phyloP scores from a whole-genome alignment of 495 filamentous ascomycete genomes.

The Tuber calosporum region DNA sequence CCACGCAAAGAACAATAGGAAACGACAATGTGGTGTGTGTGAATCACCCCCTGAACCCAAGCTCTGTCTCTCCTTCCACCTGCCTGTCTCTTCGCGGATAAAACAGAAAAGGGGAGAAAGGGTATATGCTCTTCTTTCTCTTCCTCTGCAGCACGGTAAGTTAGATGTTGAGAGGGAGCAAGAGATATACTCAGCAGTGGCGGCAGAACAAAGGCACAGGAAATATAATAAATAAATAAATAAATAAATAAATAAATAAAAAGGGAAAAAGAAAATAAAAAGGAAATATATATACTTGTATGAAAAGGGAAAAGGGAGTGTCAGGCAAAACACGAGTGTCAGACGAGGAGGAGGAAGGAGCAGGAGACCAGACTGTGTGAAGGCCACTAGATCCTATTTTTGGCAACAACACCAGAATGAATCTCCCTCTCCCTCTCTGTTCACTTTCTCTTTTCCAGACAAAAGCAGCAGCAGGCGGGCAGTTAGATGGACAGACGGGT shows the following conservation, averaged over 20 bases:
- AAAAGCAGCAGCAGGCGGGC: background rate
- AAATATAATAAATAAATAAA: slow-evolving; percentile 4
- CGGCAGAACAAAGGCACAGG: background rate
- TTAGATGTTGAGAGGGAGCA: background rate
- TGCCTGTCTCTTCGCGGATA: background rate
- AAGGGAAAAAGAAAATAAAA: background rate
- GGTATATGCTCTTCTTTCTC: background rate
- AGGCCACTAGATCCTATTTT: background rate
- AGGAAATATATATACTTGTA: background rate
- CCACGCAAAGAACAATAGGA: background rate
- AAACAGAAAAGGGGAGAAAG: background rate
- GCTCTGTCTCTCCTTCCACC: background rate
- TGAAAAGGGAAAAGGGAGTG: slow-evolving; percentile 1
- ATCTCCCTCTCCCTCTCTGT: background rate
- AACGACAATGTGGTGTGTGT: background rate
- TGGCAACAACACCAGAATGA: background rate
- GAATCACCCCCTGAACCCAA: slow-evolving; percentile 3
- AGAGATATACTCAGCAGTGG: background rate
- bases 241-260: background rate
- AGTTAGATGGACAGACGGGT: background rate
- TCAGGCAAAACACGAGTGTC: slow-evolving; percentile 2
- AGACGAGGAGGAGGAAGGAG: background rate
- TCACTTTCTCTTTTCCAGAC: background rate
- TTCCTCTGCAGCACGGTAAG: background rate
- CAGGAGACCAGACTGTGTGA: background rate